Conservation (phyloP, 495 filamentous ascomycete genomes). For the Cryomyces antarcticus region DNA sequence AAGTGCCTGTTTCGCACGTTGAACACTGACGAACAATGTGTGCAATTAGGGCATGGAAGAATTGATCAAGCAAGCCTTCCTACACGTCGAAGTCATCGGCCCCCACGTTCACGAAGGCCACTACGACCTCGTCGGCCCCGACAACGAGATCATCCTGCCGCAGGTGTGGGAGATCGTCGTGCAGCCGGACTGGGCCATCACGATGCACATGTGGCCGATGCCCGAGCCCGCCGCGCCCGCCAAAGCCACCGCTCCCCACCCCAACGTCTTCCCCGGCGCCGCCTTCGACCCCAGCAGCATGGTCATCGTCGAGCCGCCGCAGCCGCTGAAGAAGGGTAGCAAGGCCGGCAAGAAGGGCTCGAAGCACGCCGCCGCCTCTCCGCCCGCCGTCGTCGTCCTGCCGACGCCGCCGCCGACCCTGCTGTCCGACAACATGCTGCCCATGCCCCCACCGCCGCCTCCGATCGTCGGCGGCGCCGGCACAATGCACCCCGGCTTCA, state of each 20-base stretch:
- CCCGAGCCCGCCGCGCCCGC: constrained; percentile 21
- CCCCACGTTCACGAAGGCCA: constrained; percentile 68
- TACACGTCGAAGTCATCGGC: constrained; percentile 65
- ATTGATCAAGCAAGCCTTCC: constrained; percentile 70
- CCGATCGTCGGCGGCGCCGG: background rate
- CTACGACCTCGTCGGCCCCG: constrained; percentile 66
- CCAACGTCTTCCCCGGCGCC: background rate
- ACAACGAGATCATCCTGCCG: constrained; percentile 74
- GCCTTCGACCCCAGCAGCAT: no score
- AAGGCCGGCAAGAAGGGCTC: background rate
- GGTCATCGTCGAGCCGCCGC: no score
- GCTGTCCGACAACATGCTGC: no score
- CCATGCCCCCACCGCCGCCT: no score
- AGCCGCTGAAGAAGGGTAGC: background rate
- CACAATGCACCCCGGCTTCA: background rate
- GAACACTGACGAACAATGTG: no score
- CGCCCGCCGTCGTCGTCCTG: background rate
- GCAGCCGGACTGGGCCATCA: constrained; percentile 74
- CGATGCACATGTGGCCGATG: constrained; percentile 97
- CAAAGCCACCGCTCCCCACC: background rate
- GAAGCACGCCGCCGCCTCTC: background rate
- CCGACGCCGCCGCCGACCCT: background rate
- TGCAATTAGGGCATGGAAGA: constrained; percentile 53
- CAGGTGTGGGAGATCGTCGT: constrained; percentile 73
- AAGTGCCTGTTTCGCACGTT: background rate